phyloP scores from a whole-genome alignment of 2,329 filamentous ascomycete species.

The Cladophialophora yegresii region DNA sequence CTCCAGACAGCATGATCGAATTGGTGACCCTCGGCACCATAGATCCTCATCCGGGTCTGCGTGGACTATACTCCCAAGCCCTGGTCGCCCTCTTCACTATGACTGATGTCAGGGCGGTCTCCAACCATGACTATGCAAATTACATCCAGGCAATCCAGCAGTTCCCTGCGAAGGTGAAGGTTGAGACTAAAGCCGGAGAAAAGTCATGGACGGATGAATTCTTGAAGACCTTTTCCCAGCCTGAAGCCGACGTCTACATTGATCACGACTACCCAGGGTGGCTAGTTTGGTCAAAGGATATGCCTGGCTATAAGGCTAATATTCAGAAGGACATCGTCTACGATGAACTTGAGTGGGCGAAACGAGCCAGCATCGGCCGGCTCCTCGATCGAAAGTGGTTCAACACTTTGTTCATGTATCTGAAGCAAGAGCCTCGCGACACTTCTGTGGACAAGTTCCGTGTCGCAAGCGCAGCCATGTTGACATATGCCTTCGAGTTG shows the following conservation, averaged over 20 bases:
- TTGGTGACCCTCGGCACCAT: slow-evolving; percentile 80
- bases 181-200: slow-evolving; percentile 73
- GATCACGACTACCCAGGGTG: slow-evolving; percentile 92
- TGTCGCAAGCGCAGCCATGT: slow-evolving; percentile 80
- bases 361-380: slow-evolving; percentile 76
- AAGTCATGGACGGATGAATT: slow-evolving; percentile 76
- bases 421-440: slow-evolving; percentile 95
- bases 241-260: slow-evolving; percentile 81
- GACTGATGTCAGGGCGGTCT: slow-evolving; percentile 81
- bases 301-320: slow-evolving; percentile 75
- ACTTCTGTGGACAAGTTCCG: slow-evolving; percentile 79
- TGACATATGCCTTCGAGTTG: slow-evolving; percentile 88
- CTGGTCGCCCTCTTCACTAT: slow-evolving; percentile 79
- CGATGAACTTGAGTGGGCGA: slow-evolving; percentile 74
- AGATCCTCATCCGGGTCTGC: slow-evolving; percentile 83
- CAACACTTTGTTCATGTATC: slow-evolving; percentile 80
- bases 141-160: slow-evolving; percentile 80
- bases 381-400: slow-evolving; percentile 84
- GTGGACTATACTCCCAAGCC: slow-evolving; percentile 77
- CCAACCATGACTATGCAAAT: slow-evolving; percentile 82
- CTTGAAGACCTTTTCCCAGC: slow-evolving; percentile 73
- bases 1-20: slow-evolving; percentile 77
- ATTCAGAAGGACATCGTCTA: slow-evolving; percentile 69
- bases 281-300: slow-evolving; percentile 90
- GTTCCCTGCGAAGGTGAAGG: slow-evolving; percentile 72